Base-by-base conservation (phyloP, 768 basidiomycete species). In the Dendrothele bispora region DNA sequence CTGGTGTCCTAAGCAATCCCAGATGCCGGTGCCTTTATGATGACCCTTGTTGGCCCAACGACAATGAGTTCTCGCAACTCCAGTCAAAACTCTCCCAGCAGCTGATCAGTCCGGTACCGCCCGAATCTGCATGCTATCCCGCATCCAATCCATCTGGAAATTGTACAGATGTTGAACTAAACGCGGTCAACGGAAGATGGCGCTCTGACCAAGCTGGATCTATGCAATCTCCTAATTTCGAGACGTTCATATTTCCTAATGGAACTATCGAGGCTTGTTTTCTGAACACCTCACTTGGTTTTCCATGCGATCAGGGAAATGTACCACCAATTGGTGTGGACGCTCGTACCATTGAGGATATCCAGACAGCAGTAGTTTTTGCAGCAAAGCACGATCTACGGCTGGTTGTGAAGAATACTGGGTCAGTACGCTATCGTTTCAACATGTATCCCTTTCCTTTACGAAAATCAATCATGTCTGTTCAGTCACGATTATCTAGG, bases 211-310 rank as follows among this genome's bases (percentile, higher is more conserved):
- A 67, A 27, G 55, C 74, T 14, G 76, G 76, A 0, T 63, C 70
- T 2, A 65, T 73, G 64, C 65, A 77, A 42, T 17, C 35, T 3
- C 44, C 58, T 3, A 68, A 70, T 29, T 66, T 50, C 28, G 70
- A 65, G 54, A 65, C 56, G 28, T 70, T 55, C 46, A 53, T 60
- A 2, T 72, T 64, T n/a, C 51, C 34, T 17, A 78, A 77, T 54
- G 76, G 71, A 25, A 78, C 73, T 35, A 73, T 78, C 39, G 71
- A 71, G 51, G 71, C 67, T 1, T 84, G 81, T 68, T 79, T 77
- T 29, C 49, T 80, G 36, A 71, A 81, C 46, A 72, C 70, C 0
- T 59, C 64, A 0, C 54, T 73, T 0, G 71, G 68, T 3, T 37
- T 64, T 15, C 65, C 71, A 6, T 79, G 77, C 49, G 56, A 61